Evolutionary conservation across 805 yeast species (phyloP), one percentile per base, ranked within the genome.

Genomic region (Cyberlindnera lachancei): DNA sequence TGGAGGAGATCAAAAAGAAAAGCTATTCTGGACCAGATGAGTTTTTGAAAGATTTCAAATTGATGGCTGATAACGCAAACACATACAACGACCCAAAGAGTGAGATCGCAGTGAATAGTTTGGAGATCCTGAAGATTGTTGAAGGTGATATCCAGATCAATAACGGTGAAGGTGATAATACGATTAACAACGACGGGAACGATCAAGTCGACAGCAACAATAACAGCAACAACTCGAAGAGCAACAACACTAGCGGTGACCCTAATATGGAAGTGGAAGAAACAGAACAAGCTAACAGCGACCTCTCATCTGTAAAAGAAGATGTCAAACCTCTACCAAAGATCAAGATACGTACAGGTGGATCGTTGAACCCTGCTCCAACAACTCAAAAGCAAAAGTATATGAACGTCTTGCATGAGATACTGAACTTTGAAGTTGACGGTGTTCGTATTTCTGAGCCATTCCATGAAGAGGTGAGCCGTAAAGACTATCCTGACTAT

Each of bases 401-500:
- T 29, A 20, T 34, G 9, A 32, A 30, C 18, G 38, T 41, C 6
- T 35, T 42, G 18, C 48, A 42, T 12, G 42, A 39, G 16, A 22
- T 45, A 23, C 36, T 38, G 21, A 35, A 48, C 14, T 48, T 47
- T 20, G 47, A 47, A 18, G 42, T 58, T 13, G 43, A 56, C 17
- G 53, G 52, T 15, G 53, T 50, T 16, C 44, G 61, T 29, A 63
- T 80, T 25, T 70, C 82, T 38, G 81, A 70, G 11, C 83, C 94
- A 1, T 88, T 87, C 52, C 53, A 81, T 61, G 82, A 77, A 20
- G 79, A 76, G 34, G 92, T 90, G 3, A 75, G 76, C 47, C 70
- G 68, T 20, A 70, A 71, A 11, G 73, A 70, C 37, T 79, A 81
- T 46, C 95, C 95, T 1, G 94, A 83, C 47, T 88, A 88, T 59